phyloP scores from a whole-genome alignment of 768 basidiomycete species.

The Gautieria morchelliformis region DNA sequence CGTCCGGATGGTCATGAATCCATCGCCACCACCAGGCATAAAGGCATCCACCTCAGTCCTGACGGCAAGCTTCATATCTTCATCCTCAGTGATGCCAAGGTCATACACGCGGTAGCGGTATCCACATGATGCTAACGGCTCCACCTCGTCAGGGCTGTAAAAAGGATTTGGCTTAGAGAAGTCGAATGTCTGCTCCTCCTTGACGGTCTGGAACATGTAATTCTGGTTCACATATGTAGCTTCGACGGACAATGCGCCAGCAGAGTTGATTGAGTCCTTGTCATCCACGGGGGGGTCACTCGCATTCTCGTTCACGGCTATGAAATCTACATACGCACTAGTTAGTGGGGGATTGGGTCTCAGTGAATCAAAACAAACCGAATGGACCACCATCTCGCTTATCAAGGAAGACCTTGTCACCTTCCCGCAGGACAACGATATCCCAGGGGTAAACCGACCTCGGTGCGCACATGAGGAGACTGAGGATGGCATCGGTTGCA shows the following conservation, averaged over 20 bases:
- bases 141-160: constrained; percentile 87
- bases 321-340: constrained; percentile 42
- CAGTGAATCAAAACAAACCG: constrained; percentile 23
- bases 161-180: constrained; percentile 91
- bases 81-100: constrained; percentile 81
- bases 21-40: constrained; percentile 57
- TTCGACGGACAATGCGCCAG: constrained; percentile 88
- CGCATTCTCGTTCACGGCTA: constrained; percentile 98
- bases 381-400: constrained; percentile 97
- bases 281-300: constrained; percentile 90
- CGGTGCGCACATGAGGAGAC: constrained; percentile 92
- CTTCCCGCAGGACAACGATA: constrained; percentile 89
- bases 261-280: constrained; percentile 80
- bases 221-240: constrained; percentile 99
- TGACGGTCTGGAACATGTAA: constrained; percentile 92
- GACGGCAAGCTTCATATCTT: constrained; percentile 83
- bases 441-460: constrained; percentile 98
- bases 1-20: constrained; percentile 84
- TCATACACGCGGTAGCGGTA: constrained; percentile 96
- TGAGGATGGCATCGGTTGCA: constrained; percentile 90
- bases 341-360: not conserved
- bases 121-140: constrained; percentile 90
- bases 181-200: constrained; percentile 58
- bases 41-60: constrained; percentile 96
- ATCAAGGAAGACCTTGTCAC: constrained; percentile 90